Conservation (phyloP, 768 basidiomycete genomes). For the Scleroderma citrinum region DNA sequence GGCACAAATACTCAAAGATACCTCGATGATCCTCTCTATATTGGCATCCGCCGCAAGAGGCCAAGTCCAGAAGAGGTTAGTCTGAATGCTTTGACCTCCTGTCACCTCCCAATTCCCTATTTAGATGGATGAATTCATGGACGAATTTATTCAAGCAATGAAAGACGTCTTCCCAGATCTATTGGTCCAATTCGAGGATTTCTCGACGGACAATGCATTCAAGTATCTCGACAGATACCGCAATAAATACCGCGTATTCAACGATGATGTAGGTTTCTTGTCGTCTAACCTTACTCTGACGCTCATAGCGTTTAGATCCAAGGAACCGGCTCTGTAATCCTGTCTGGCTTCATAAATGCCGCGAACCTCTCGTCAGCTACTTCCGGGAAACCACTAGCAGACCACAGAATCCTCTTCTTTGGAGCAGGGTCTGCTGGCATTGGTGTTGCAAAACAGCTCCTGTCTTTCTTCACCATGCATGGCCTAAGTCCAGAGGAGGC, state of each 20-base stretch:
- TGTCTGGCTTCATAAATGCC: conserved; percentile 72
- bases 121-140: conserved; percentile 70
- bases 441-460: conserved; percentile 46
- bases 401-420: conserved; percentile 53
- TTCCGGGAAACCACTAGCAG: conserved; percentile 35
- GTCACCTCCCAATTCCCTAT: background rate
- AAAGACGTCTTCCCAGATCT: conserved; percentile 56
- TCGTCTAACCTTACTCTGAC: background rate
- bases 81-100: conserved; percentile 5
- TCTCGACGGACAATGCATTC: conserved; percentile 76
- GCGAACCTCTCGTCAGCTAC: conserved; percentile 52
- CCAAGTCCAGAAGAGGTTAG: conserved; percentile 39
- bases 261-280: conserved; percentile 56
- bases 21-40: conserved; percentile 68
- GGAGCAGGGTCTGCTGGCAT: conserved; percentile 51
- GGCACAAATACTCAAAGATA: conserved; percentile 69
- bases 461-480: conserved; percentile 44
- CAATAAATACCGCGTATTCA: conserved; percentile 54
- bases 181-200: conserved; percentile 73
- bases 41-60: conserved; percentile 58
- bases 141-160: conserved; percentile 70
- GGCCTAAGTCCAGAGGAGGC: conserved; percentile 66
- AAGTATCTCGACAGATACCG: conserved; percentile 62
- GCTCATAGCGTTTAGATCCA: conserved; percentile 41
- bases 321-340: conserved; percentile 71